Evolutionary conservation across 495 filamentous ascomycete species (phyloP).

Genomic region (Neurospora hispaniola): DNA sequence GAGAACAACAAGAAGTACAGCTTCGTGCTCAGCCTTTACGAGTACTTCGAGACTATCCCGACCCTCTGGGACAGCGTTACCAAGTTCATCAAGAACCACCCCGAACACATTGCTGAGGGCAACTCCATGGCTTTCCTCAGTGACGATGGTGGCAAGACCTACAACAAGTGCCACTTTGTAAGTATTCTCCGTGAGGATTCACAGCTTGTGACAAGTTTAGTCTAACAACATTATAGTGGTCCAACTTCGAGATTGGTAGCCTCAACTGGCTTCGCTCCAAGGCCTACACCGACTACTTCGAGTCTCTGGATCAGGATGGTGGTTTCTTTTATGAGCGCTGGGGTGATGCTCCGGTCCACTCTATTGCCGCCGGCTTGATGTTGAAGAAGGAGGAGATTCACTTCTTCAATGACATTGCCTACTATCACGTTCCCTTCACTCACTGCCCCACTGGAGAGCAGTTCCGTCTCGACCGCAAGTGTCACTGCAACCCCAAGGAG

Average conservation of each 20-base stretch:
- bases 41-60: slow-evolving; percentile 92
- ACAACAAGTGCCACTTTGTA: slow-evolving; percentile 97
- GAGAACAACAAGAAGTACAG: slow-evolving; percentile 87
- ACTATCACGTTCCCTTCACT: slow-evolving; percentile 97
- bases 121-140: slow-evolving; percentile 90
- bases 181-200: slow-evolving; percentile 21
- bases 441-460: slow-evolving; percentile 90
- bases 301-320: slow-evolving; percentile 66
- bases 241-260: slow-evolving; percentile 83
- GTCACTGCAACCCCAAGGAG: slow-evolving; percentile 86
- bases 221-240: slow-evolving; percentile 49
- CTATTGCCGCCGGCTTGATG: slow-evolving; percentile 81
- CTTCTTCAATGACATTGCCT: slow-evolving; percentile 98
- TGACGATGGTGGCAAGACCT: slow-evolving; percentile 77
- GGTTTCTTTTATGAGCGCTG: slow-evolving; percentile 92
- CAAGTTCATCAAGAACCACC: slow-evolving; percentile 80
- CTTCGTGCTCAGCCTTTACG: slow-evolving; percentile 81
- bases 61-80: slow-evolving; percentile 90
- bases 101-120: slow-evolving; percentile 71
- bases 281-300: slow-evolving; percentile 72
- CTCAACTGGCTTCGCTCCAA: slow-evolving; percentile 74
- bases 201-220: background rate
- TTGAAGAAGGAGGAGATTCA: slow-evolving; percentile 88
- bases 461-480: slow-evolving; percentile 67
- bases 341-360: slow-evolving; percentile 88